phyloP scores from a whole-genome alignment of 1,284 basidiomycete species.

The Mycena citricolor region DNA sequence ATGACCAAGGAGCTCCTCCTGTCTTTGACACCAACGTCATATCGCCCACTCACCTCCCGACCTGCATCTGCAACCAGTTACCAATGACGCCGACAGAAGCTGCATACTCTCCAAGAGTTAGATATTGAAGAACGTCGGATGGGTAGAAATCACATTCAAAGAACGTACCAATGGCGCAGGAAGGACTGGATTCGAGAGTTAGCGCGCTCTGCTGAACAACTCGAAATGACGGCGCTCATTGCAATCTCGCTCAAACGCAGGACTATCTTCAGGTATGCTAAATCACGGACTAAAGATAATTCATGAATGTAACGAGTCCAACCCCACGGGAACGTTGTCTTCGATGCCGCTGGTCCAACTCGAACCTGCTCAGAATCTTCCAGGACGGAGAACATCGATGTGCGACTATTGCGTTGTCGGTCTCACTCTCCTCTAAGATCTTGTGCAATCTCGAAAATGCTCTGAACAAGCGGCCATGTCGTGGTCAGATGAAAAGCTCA shows the following conservation, averaged over 20 bases:
- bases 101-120: no score
- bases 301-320: slow-evolving; percentile 5
- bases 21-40: no score
- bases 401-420: no score
- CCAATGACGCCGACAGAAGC: neutral
- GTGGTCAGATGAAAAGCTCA: slow-evolving; percentile 1
- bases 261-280: slow-evolving; percentile 1
- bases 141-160: slow-evolving; percentile 11
- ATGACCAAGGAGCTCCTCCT: no score
- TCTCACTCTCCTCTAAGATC: neutral
- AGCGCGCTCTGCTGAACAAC: slow-evolving; percentile 4
- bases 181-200: slow-evolving; percentile 7
- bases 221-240: neutral
- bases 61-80: neutral
- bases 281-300: neutral
- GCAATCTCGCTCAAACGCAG: neutral
- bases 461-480: slow-evolving; percentile 1
- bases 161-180: slow-evolving; percentile 2
- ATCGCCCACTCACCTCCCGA: slow-evolving; percentile 6
- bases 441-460: neutral
- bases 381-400: slow-evolving; percentile 2
- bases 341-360: no score
- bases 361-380: neutral
- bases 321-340: slow-evolving; percentile 3
- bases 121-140: no score